Base-by-base conservation (phyloP, 2,329 filamentous ascomycete genomes). In the Teratosphaeria zuluensis region DNA sequence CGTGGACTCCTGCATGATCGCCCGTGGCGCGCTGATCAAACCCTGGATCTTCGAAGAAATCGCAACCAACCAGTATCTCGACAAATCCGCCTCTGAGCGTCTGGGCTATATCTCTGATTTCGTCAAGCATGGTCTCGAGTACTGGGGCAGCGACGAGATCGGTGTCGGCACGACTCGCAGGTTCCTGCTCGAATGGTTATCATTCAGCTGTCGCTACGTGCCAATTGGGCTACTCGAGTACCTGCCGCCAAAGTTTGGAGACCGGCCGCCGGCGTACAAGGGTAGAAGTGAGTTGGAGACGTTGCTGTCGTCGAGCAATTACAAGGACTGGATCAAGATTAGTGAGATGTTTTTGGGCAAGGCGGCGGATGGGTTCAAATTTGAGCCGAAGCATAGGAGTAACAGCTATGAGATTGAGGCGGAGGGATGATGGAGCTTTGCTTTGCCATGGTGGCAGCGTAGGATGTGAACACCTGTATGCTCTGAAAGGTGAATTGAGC, bases 21-120 rank as follows among this genome's bases (percentile, higher is more conserved):
- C 87, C n/a, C 89, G 94, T 61, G 94, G 94, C 58, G 94, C 94
- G 9, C 82, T 99, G 59, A 90, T 97, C 76, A 99, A 99, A 77
- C 94, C 94, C 0, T 99, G 94, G 94, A 80, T 99, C 62, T 99
- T 97, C 70, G 94, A 99, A 74, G 94, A 99, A 75, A 97, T 99
- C 58, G 84, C 89, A 65, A 83, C 85, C 62, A 88, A 89, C 4
- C 94, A 97, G 74, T 96, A 97, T 71, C 83, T 99, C 46, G 94
- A 99, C 78, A 99, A 99, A 75, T 90, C 89, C 2, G 88, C 92
- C 2, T 82, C 85, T 4, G 92, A 99, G 77, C 88, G 94, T 59
- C 82, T 99, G 32, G 76, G 78, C 38, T 91, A 95, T 69, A 79
- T 99, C 38, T 90, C 96, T 75, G 90, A 91, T 69, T 99, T 96